A percentile compares a stretch with the other conserved stretches of the same genome.
Evolutionary conservation across 1,284 basidiomycete genomes (phyloP).

Genomic region (Phylloboletellus chloephorus): DNA sequence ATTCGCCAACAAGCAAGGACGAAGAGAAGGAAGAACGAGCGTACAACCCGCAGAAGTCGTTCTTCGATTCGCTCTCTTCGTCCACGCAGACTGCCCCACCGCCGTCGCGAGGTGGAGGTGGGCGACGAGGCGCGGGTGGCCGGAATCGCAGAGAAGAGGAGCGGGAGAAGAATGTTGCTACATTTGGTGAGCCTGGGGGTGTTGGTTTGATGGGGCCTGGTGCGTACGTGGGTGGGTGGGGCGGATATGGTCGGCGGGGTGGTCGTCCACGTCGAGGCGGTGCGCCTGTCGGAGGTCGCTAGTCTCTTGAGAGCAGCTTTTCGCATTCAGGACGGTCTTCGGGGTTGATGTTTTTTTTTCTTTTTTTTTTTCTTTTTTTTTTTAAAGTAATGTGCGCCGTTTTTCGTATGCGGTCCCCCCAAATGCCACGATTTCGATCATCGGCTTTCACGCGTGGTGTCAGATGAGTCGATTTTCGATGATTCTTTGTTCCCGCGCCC

Average conservation of each 20-base stretch:
- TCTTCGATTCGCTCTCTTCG: constrained; percentile 73
- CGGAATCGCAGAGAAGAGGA: constrained; percentile 72
- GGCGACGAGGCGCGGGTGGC: constrained; percentile 48
- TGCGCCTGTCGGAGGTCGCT: constrained; percentile 28
- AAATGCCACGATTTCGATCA: too few relatives aligned
- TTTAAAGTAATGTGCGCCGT: too few relatives aligned
- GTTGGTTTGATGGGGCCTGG: constrained; percentile 67
- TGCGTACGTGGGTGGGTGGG: constrained; percentile 51
- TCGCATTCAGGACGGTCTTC: too few relatives aligned
- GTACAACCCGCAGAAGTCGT: constrained; percentile 71
- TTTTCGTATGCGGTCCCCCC: too few relatives aligned
- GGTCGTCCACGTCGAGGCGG: constrained; percentile 38
- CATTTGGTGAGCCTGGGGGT: constrained; percentile 76
- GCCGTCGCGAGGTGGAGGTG: constrained; percentile 38
- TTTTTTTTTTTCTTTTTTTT: too few relatives aligned
- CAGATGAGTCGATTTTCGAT: too few relatives aligned
- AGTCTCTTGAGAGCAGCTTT: constrained; percentile 7
- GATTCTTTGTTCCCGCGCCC: too few relatives aligned
- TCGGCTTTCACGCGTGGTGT: too few relatives aligned
- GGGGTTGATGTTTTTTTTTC: too few relatives aligned
- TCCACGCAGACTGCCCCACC: constrained; percentile 37
- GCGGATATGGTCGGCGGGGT: constrained; percentile 45
- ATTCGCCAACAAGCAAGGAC: constrained; percentile 19
- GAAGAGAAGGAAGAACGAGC: constrained; percentile 36
- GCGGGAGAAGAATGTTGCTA: constrained; percentile 71